Percentiles rank a stretch among this genome's conserved stretches.
Evolutionary conservation across 306 rosid species (phyloP).

Genomic region (Herpetospermum pedunculosum): DNA sequence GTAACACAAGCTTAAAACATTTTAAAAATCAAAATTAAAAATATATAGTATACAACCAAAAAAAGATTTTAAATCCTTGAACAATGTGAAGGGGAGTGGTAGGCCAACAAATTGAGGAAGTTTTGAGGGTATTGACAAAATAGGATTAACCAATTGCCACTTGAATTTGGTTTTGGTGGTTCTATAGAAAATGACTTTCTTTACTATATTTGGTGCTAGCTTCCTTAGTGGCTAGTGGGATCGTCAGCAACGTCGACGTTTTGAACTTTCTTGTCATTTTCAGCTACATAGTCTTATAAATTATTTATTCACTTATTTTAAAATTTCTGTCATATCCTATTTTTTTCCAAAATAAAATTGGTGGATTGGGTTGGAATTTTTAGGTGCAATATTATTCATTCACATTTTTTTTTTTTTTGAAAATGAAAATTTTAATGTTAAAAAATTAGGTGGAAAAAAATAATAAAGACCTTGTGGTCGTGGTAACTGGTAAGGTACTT

Average conservation of each 20-base stretch:
- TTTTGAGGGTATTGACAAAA: constrained; percentile 19
- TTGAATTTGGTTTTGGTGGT: constrained; percentile 35
- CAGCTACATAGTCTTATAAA: neutral
- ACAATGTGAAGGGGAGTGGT: neutral
- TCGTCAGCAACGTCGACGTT: constrained; percentile 7
- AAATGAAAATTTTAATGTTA: neutral
- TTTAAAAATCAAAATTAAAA: neutral
- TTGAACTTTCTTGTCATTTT: constrained; percentile 1
- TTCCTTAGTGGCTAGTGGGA: neutral
- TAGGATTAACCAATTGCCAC: constrained; percentile 26
- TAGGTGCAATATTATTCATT: neutral
- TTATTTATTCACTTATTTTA: neutral
- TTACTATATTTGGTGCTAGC: constrained; percentile 10
- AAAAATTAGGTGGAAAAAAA: neutral
- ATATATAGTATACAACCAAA: neutral
- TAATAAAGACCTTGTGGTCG: neutral
- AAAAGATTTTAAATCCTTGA: too few relatives aligned
- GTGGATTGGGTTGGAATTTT: constrained; percentile 6
- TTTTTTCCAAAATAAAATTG: neutral
- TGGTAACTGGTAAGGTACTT: neutral
- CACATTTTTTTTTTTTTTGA: neutral
- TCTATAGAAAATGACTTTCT: constrained; percentile 24
- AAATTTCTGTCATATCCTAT: neutral
- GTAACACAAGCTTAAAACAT: too few relatives aligned
- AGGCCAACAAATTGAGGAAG: neutral